Conservation (phyloP, 1,284 basidiomycete species). For the Apiotrichum mycotoxinovorans region DNA sequence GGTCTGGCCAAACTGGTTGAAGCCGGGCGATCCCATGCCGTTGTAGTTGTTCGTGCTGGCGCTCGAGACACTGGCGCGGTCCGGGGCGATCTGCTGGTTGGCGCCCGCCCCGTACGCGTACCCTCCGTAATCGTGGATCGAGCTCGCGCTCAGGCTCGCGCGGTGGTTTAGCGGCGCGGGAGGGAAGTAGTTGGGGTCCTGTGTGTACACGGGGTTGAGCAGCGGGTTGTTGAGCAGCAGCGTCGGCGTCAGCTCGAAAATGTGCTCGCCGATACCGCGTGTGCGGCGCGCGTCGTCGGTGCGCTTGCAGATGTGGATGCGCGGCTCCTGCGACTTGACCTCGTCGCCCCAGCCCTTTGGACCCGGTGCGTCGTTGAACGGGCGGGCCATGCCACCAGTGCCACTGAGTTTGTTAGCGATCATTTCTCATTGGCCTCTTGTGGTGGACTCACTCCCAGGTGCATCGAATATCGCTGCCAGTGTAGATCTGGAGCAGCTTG, state of each 20-base stretch:
- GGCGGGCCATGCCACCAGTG: constrained; percentile 38
- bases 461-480: constrained; percentile 73
- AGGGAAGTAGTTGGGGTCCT: constrained; percentile 49
- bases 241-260: constrained; percentile 50
- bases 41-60: constrained; percentile 8
- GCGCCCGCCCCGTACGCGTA: background rate
- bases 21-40: background rate
- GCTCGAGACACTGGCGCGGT: constrained; percentile 10
- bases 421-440: background rate
- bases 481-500: constrained; percentile 82
- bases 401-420: constrained; percentile 5
- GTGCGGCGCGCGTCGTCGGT: constrained; percentile 20
- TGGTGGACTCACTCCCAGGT: constrained; percentile 60
- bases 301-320: constrained; percentile 48
- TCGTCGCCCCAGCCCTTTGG: constrained; percentile 48
- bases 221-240: constrained; percentile 48
- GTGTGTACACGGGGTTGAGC: constrained; percentile 40
- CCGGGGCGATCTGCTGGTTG: background rate
- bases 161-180: constrained; percentile 37
- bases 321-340: constrained; percentile 44
- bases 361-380: constrained; percentile 33
- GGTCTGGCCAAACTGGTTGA: background rate
- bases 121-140: background rate
- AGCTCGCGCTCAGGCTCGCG: constrained; percentile 3
- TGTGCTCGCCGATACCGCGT: constrained; percentile 44